Conservation (phyloP, 169 alveolate species). For the Eimeria nieschulzi region DNA sequence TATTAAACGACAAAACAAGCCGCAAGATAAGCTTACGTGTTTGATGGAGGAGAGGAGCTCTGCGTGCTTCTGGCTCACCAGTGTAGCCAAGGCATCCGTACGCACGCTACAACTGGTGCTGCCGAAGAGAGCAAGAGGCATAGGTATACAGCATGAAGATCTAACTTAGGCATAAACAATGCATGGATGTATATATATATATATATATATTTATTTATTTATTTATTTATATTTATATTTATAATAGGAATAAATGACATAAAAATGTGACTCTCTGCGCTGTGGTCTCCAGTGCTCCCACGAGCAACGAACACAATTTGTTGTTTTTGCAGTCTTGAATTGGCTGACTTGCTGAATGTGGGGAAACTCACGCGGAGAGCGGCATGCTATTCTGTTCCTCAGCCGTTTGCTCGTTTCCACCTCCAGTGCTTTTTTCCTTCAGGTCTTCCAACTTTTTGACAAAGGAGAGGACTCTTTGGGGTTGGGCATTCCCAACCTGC, state of each 20-base stretch:
- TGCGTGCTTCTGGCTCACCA: background rate
- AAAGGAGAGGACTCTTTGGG: background rate
- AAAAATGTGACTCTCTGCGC: background rate
- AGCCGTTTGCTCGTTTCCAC: too few relatives aligned
- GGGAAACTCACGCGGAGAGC: too few relatives aligned
- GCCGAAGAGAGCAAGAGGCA: background rate
- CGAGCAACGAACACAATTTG: too few relatives aligned
- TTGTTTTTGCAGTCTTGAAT: too few relatives aligned
- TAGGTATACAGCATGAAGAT: background rate
- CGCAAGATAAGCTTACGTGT: background rate
- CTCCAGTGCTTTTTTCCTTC: too few relatives aligned
- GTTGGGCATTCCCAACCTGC: background rate
- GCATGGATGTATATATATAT: background rate
- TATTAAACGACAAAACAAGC: background rate
- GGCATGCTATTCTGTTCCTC: too few relatives aligned
- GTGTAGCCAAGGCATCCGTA: background rate
- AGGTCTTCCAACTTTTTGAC: too few relatives aligned
- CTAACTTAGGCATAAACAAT: background rate
- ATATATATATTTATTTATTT: background rate
- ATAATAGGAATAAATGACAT: background rate
- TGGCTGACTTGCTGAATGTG: too few relatives aligned
- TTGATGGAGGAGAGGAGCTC: slow-evolving; percentile 33
- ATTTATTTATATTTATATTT: background rate
- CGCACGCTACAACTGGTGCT: background rate
- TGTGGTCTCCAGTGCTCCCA: background rate